phyloP scores from a whole-genome alignment of 2,329 filamentous ascomycete genomes.

The Paecilomyces sp. region DNA sequence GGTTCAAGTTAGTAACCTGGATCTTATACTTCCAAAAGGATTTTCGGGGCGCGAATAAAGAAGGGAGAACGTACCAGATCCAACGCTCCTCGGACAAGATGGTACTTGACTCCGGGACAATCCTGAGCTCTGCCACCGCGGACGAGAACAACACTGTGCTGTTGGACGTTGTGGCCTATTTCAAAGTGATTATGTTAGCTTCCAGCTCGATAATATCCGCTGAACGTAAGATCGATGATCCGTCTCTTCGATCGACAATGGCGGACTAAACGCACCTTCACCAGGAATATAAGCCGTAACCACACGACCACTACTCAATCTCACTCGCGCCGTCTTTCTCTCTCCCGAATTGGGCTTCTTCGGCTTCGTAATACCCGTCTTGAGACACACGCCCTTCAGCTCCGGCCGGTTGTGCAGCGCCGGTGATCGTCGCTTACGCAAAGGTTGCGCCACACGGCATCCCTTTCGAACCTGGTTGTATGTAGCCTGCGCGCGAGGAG shows the following conservation, averaged over 20 bases:
- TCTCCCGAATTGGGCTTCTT: slow-evolving; percentile 99
- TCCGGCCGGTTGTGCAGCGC: slow-evolving; percentile 69
- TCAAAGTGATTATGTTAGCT: slow-evolving; percentile 8
- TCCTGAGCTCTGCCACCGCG: slow-evolving; percentile 88
- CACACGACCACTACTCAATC: slow-evolving; percentile 77
- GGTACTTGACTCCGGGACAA: slow-evolving; percentile 97
- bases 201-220: not conserved
- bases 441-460: slow-evolving; percentile 70
- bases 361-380: slow-evolving; percentile 86
- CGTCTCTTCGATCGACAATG: not conserved
- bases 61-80: slow-evolving; percentile 68
- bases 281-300: slow-evolving; percentile 93
- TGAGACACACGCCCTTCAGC: slow-evolving; percentile 92
- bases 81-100: slow-evolving; percentile 81
- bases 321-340: slow-evolving; percentile 87
- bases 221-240: not conserved
- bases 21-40: not conserved
- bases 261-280: slow-evolving; percentile 54
- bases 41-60: not conserved
- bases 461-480: slow-evolving; percentile 69
- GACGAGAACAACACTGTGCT: slow-evolving; percentile 97
- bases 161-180: slow-evolving; percentile 88
- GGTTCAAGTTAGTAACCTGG: slow-evolving; percentile 10
- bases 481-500: slow-evolving; percentile 53
- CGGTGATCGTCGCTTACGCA: slow-evolving; percentile 81